phyloP scores from a whole-genome alignment of 2,329 filamentous ascomycete genomes.

The Shiraia bambusicola region DNA sequence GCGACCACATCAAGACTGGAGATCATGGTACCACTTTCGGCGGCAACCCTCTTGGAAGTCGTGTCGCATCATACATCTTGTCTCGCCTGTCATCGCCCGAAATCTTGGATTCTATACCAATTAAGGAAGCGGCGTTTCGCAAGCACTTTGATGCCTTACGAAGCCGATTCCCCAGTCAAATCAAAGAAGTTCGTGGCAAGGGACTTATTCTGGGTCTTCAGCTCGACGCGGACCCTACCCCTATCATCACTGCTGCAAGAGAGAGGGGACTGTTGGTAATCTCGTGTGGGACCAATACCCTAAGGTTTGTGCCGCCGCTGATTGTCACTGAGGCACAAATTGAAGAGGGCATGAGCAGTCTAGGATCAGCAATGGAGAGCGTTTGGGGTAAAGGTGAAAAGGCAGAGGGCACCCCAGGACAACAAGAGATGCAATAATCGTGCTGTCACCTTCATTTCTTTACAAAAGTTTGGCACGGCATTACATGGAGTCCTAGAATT shows the following conservation, averaged over 20 bases:
- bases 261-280: conserved; percentile 88
- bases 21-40: conserved; percentile 96
- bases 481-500: conserved; percentile 5
- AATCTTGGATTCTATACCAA: conserved; percentile 68
- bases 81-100: conserved; percentile 69
- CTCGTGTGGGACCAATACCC: conserved; percentile 86
- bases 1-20: conserved; percentile 68
- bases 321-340: conserved; percentile 81
- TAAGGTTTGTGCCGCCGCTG: conserved; percentile 88
- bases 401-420: conserved; percentile 34
- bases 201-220: conserved; percentile 88
- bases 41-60: conserved; percentile 83
- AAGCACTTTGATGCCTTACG: conserved; percentile 59
- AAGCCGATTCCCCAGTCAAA: conserved; percentile 66
- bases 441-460: neutral
- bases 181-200: conserved; percentile 77
- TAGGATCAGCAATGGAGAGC: conserved; percentile 66
- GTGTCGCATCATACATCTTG: conserved; percentile 85
- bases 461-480: conserved; percentile 20
- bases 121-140: conserved; percentile 65
- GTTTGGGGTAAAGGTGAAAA: conserved; percentile 50
- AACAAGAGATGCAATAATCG: conserved; percentile 36
- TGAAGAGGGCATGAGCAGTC: conserved; percentile 70
- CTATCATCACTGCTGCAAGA: conserved; percentile 79
- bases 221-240: conserved; percentile 69